A percentile compares a stretch with the other conserved stretches of the same genome.
Conservation (phyloP, 202 grass and related monocot species). For the Tripidium arundinaceum region DNA sequence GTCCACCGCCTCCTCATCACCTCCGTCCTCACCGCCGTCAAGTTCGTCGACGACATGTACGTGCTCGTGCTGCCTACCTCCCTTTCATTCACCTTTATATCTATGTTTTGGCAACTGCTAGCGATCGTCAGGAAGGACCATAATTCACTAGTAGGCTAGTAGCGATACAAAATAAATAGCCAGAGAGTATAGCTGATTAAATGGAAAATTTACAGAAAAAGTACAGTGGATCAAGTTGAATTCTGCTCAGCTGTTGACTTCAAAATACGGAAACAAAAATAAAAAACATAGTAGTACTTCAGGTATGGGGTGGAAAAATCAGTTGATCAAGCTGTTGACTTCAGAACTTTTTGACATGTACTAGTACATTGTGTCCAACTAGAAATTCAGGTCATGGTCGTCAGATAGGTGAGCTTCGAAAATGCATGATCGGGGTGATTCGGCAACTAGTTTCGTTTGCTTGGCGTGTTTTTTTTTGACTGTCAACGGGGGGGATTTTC, state of each 20-base stretch:
- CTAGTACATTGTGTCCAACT: not conserved
- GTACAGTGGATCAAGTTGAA: not conserved
- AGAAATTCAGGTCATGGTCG: not conserved
- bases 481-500: no score
- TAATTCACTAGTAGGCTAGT: not conserved
- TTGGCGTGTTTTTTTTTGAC: no score
- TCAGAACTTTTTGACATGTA: not conserved
- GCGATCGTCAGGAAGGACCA: no score
- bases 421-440: not conserved
- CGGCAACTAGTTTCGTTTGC: not conserved
- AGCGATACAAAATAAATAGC: no score
- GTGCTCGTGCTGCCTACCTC: not conserved
- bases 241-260: not conserved
- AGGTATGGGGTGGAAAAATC: no score
- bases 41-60: slow-evolving; percentile 98
- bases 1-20: slow-evolving; percentile 97
- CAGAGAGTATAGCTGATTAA: not conserved
- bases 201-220: not conserved
- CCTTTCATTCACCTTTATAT: not conserved
- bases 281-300: slow-evolving; percentile 1
- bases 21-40: slow-evolving; percentile 90
- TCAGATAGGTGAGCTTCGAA: not conserved
- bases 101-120: not conserved
- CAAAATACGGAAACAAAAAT: not conserved
- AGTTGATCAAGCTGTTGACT: no score